Evolutionary conservation across 768 basidiomycete genomes (phyloP).

Genomic region (Pleurotus ostreatus): DNA sequence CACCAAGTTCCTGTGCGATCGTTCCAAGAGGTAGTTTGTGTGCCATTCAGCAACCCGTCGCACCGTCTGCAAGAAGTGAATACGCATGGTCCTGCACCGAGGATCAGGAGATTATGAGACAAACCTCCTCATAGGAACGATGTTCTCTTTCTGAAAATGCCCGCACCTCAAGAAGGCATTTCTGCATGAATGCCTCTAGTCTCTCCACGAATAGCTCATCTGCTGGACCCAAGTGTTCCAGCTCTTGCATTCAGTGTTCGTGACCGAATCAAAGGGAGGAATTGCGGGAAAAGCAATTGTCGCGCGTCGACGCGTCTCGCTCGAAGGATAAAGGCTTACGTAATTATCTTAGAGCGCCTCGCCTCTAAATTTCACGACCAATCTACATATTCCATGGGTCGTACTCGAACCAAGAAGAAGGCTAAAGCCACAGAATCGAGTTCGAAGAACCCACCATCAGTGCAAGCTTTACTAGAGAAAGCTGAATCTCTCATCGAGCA

Average conservation of each 20-base stretch:
- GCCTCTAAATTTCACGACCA: constrained; percentile 8
- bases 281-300: not conserved
- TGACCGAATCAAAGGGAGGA: constrained; percentile 4
- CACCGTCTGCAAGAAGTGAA: constrained; percentile 34
- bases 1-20: constrained; percentile 1
- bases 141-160: constrained; percentile 60
- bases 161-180: constrained; percentile 49
- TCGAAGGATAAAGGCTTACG: not conserved
- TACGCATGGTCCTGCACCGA: constrained; percentile 13
- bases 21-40: constrained; percentile 50
- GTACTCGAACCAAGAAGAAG: constrained; percentile 49
- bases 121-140: constrained; percentile 58
- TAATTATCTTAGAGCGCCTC: not conserved
- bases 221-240: constrained; percentile 23
- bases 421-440: constrained; percentile 23
- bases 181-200: constrained; percentile 60
- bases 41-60: constrained; percentile 63
- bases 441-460: constrained; percentile 34
- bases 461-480: constrained; percentile 63
- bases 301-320: not conserved
- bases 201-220: constrained; percentile 62
- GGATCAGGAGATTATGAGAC: constrained; percentile 14
- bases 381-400: constrained; percentile 41
- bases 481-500: constrained; percentile 78
- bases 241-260: constrained; percentile 29